Conservation (phyloP, 768 basidiomycete genomes). For the Pluteus cervinus region DNA sequence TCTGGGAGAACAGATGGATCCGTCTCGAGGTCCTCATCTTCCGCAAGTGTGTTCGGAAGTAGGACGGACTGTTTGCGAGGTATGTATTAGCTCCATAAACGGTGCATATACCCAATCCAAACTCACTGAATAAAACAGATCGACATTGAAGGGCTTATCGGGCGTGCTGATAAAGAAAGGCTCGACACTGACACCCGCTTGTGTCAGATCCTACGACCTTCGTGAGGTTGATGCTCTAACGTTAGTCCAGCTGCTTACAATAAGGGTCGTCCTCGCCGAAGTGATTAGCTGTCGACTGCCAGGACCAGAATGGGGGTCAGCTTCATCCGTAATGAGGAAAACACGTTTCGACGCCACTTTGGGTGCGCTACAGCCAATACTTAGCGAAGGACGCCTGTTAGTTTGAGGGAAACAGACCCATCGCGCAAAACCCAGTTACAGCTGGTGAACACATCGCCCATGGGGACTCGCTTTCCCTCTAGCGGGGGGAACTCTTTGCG, state of each 20-base stretch:
- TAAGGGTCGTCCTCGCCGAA: slow-evolving; percentile 66
- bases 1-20: slow-evolving; percentile 49
- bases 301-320: slow-evolving; percentile 60
- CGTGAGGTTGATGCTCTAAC: neutral
- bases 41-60: slow-evolving; percentile 42
- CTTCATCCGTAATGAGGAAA: slow-evolving; percentile 90
- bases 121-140: slow-evolving; percentile 76
- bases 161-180: slow-evolving; percentile 83
- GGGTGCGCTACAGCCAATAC: slow-evolving; percentile 47
- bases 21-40: slow-evolving; percentile 42
- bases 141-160: slow-evolving; percentile 61
- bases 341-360: slow-evolving; percentile 90
- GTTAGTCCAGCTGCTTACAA: slow-evolving; percentile 33
- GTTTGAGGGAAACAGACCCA: slow-evolving; percentile 44
- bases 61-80: slow-evolving; percentile 51
- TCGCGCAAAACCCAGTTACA: slow-evolving; percentile 89
- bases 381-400: neutral
- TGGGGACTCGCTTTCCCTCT: slow-evolving; percentile 53
- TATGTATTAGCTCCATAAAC: no score
- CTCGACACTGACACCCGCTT: slow-evolving; percentile 73
- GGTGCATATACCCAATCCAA: no score
- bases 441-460: slow-evolving; percentile 87
- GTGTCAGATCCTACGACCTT: slow-evolving; percentile 64
- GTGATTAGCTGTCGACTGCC: slow-evolving; percentile 55
- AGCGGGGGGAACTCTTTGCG: slow-evolving; percentile 60